A percentile compares a stretch with the other conserved stretches of the same genome.
These are phyloP conservation scores for Beta lomatogona DNA, from an alignment of 179 eudicot genomes.

Conservation along the genomic window DNA sequence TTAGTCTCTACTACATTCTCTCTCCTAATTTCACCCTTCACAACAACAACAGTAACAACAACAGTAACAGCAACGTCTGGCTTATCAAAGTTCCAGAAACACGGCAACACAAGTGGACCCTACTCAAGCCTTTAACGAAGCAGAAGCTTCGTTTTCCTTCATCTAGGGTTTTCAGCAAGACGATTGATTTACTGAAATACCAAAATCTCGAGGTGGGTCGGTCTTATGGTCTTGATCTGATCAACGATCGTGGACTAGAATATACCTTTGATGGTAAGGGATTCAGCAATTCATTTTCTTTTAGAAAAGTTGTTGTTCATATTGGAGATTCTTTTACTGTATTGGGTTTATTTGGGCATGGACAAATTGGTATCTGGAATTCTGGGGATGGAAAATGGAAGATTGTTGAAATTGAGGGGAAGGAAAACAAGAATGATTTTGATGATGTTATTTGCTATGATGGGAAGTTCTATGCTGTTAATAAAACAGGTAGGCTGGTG, in stretches of 20 bases:
- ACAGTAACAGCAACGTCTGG: constrained; percentile 8
- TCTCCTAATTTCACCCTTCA: background rate
- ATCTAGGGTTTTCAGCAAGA: background rate
- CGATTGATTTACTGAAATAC: constrained; percentile 28
- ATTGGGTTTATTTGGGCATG: constrained; percentile 12
- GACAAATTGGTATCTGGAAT: constrained; percentile 21
- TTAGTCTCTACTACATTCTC: constrained; percentile 17
- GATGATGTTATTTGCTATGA: constrained; percentile 31
- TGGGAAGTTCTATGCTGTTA: constrained; percentile 27
- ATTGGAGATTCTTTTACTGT: constrained; percentile 7
- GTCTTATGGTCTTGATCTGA: constrained; percentile 16
- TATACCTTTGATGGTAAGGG: constrained; percentile 19
- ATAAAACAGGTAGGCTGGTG: constrained; percentile 17
- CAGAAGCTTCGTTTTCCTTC: background rate
- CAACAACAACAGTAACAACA: background rate
- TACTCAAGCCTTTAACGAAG: constrained; percentile 26
- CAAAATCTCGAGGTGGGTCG: constrained; percentile 29
- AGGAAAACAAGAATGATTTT: constrained; percentile 4
- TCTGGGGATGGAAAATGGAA: constrained; percentile 24
- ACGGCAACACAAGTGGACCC: constrained; percentile 22
- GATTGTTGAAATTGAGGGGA: constrained; percentile 9
- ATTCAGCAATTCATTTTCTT: constrained; percentile 17
- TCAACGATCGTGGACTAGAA: background rate
- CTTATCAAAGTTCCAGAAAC: constrained; percentile 27
- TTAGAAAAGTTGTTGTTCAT: constrained; percentile 23